Evolutionary conservation across 2,329 filamentous ascomycete species (phyloP), one percentile per base, ranked within the genome.

Genomic region (Allantophomopsis lycopodina): DNA sequence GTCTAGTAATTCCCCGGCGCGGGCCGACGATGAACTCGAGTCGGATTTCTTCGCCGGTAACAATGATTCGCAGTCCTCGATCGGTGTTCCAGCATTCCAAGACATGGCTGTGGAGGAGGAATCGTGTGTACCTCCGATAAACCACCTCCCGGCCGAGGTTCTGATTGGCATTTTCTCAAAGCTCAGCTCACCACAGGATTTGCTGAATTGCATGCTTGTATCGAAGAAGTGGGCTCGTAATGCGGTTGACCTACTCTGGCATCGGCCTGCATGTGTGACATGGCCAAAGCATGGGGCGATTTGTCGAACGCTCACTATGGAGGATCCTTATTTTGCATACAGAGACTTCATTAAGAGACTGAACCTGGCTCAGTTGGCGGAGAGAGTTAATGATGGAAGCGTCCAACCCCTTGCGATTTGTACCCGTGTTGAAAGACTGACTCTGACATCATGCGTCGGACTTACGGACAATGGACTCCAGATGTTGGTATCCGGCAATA

Each of bases 211-310:
- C 61, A 88, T 96, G 83, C 68, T 91, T 47, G 88, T 94, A n/a
- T 95, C 81, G 54, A 88, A 87, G 60, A 76, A 81, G 46, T 98
- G 91, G 91, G 83, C 91, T 20, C 71, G 82, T 46, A 95, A 95
- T 56, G 81, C 83, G 38, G 91, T 96, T 49, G 89, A 91, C 46
- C 72, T 94, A 48, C 70, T 98, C 16, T 98, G 91, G 91, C 88
- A 95, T 59, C 75, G 91, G 32, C 91, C 91, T 1, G 79, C 85
- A 20, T 96, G 91, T 63, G 87, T 82, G 52, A 85, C 78, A 50
- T 95, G 86, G 83, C 62, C 69, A 11, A 87, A 87, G 55, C 76
- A 95, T 51, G 68, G 77, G 52, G 80, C 67, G 48, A 91, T 98
- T 48, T 88, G 87, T 54, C 69, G 72, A 42, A 88, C 89, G 1